Base-by-base conservation (phyloP, 495 filamentous ascomycete genomes). In the Penicillium subrubescens region DNA sequence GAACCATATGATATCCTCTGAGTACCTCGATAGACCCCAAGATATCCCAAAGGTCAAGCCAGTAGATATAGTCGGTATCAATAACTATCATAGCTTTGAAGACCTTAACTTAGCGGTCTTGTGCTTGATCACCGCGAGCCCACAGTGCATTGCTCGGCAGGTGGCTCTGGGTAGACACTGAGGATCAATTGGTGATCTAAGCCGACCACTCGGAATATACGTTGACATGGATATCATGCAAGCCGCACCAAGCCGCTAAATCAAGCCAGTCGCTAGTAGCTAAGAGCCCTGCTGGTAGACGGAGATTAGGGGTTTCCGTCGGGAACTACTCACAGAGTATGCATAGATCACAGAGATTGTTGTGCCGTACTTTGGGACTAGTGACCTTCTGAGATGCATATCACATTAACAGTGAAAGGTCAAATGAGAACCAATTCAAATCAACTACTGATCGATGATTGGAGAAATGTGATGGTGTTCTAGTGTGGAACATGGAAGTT, bases 81-180 rank as follows among this genome's bases (percentile, higher is more conserved):
- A 27, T 27, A 27, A 27, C 4, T 27, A 27, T 27, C 25, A 27
- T 27, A 27, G 25, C 25, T 27, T 27, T 27, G 25, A 27, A 27
- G 25, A 2, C 25, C 25, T 27, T 27, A 27, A 27, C 25, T 27
- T 27, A 27, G 25, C 4, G 25, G 25, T 27, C n/a, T n/a, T 2
- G 25, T 27, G 25, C 25, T 4, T 27, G 25, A 27, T 27, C 25
- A 27, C 25, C 25, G 25, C 25, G 2, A 27, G 25, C 4, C 25
- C 25, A 27, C 25, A 27, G 25, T 27, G 25, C 25, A 27, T 27
- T 14, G 54, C 41, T 57, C 46, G 34, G 33, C 43, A 64, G 50
- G 62, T 48, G 33, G 48, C 41, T 61, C 58, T 58, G 57, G 43
- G 33, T 43, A 50, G 43, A 58, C 23, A 50, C 54, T 43, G 39